Conservation (phyloP, 2,329 filamentous ascomycete species). For the Huntiella bhutanensis region DNA sequence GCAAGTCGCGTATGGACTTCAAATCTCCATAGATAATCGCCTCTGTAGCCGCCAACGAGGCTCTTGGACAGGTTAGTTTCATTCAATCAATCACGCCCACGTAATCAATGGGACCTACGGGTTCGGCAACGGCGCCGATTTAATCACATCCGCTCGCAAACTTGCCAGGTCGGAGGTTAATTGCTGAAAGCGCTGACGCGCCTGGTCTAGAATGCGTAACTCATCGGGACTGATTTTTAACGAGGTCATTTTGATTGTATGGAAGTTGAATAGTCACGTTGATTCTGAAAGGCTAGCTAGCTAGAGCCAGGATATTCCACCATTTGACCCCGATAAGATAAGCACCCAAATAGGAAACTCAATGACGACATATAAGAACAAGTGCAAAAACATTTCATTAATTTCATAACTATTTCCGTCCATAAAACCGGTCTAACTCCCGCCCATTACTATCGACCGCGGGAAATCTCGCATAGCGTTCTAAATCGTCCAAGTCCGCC, state of each 20-base stretch:
- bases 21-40: slow-evolving; percentile 55
- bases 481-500: slow-evolving; percentile 62
- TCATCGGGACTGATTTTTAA: slow-evolving; percentile 38
- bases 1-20: slow-evolving; percentile 42
- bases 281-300: background rate
- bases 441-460: slow-evolving; percentile 37
- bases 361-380: background rate
- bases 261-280: background rate
- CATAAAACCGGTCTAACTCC: slow-evolving; percentile 22
- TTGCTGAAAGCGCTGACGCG: slow-evolving; percentile 47
- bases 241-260: slow-evolving; percentile 18
- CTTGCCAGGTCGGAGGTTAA: slow-evolving; percentile 50
- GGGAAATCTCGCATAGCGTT: slow-evolving; percentile 57
- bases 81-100: background rate
- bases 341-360: slow-evolving; percentile 4
- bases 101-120: slow-evolving; percentile 29
- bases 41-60: slow-evolving; percentile 52
- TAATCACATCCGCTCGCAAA: slow-evolving; percentile 39
- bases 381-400: background rate
- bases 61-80: slow-evolving; percentile 23
- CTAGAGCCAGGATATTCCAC: background rate
- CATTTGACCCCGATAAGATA: background rate
- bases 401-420: background rate
- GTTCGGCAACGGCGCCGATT: slow-evolving; percentile 46
- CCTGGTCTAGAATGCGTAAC: slow-evolving; percentile 51